Percentiles rank a stretch among this genome's conserved stretches.
phyloP scores from a whole-genome alignment of 768 basidiomycete species.

The Russula griseocarnosa region DNA sequence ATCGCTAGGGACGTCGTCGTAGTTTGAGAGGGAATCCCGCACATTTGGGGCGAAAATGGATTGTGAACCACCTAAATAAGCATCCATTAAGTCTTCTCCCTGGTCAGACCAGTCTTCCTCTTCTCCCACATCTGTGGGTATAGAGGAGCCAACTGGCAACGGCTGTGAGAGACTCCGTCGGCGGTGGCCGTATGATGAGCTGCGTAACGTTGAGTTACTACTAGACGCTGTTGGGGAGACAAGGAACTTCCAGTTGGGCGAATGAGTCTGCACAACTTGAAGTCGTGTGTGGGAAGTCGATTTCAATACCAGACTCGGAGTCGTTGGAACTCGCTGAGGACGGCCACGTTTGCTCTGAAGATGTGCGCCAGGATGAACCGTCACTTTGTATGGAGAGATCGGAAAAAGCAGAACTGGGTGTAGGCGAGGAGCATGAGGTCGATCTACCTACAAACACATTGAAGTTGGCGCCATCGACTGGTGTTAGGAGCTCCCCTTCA shows the following conservation, averaged over 20 bases:
- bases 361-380: conserved; percentile 32
- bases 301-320: conserved; percentile 26
- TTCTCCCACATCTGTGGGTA: conserved; percentile 27
- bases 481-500: conserved; percentile 15
- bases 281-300: conserved; percentile 20
- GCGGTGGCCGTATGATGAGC: conserved; percentile 5
- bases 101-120: conserved; percentile 31
- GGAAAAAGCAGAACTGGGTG: conserved; percentile 18
- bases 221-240: background rate
- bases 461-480: conserved; percentile 6
- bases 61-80: conserved; percentile 41
- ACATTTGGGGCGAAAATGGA: conserved; percentile 1
- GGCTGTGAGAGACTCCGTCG: conserved; percentile 23
- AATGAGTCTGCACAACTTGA: conserved; percentile 5
- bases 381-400: conserved; percentile 30
- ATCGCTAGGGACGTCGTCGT: conserved; percentile 4
- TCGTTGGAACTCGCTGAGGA: conserved; percentile 16
- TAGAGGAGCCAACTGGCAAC: conserved; percentile 27
- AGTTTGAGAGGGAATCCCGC: background rate
- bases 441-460: conserved; percentile 5
- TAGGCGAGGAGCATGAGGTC: conserved; percentile 27
- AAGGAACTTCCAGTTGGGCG: background rate
- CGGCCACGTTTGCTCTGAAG: conserved; percentile 26
- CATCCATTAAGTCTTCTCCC: conserved; percentile 39
- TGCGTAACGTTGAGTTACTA: background rate